phyloP scores from a whole-genome alignment of 2,329 filamentous ascomycete species.

The Colletotrichum sidae region DNA sequence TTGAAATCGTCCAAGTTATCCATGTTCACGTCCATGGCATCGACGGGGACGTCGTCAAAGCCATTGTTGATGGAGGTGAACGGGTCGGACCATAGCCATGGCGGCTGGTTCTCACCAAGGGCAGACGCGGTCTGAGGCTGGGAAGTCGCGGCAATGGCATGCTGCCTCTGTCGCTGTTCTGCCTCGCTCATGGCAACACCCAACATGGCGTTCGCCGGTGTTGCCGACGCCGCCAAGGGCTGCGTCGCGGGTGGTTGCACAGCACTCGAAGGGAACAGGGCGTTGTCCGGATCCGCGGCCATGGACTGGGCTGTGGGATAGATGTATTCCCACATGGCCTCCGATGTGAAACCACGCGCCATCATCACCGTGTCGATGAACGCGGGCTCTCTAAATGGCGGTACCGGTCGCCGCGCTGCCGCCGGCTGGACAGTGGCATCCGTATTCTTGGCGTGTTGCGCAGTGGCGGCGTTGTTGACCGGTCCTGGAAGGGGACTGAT shows the following conservation, averaged over 20 bases:
- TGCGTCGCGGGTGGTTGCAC: slow-evolving; percentile 8
- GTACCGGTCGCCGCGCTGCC: neutral
- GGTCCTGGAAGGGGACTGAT: slow-evolving; percentile 41
- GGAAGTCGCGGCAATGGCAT: slow-evolving; percentile 39
- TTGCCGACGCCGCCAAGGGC: slow-evolving; percentile 13
- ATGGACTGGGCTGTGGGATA: slow-evolving; percentile 33
- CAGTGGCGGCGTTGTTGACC: slow-evolving; percentile 14
- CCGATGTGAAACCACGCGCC: slow-evolving; percentile 27
- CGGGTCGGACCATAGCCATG: slow-evolving; percentile 55
- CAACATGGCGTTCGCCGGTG: slow-evolving; percentile 5
- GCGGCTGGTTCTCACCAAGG: slow-evolving; percentile 50
- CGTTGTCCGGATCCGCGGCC: slow-evolving; percentile 30
- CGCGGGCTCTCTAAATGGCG: slow-evolving; percentile 11
- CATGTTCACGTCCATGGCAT: slow-evolving; percentile 51
- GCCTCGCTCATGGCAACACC: slow-evolving; percentile 23
- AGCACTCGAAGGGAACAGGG: slow-evolving; percentile 22
- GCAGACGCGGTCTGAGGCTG: slow-evolving; percentile 38
- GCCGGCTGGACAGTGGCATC: neutral
- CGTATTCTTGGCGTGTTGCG: slow-evolving; percentile 2
- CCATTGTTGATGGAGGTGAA: slow-evolving; percentile 45
- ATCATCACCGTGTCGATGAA: slow-evolving; percentile 37
- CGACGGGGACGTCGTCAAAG: slow-evolving; percentile 43
- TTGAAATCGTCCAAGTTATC: slow-evolving; percentile 56
- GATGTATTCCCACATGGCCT: slow-evolving; percentile 36
- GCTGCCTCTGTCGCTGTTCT: slow-evolving; percentile 38